Base-by-base conservation (phyloP, 2,329 filamentous ascomycete species). In the Botrytis paeoniae region DNA sequence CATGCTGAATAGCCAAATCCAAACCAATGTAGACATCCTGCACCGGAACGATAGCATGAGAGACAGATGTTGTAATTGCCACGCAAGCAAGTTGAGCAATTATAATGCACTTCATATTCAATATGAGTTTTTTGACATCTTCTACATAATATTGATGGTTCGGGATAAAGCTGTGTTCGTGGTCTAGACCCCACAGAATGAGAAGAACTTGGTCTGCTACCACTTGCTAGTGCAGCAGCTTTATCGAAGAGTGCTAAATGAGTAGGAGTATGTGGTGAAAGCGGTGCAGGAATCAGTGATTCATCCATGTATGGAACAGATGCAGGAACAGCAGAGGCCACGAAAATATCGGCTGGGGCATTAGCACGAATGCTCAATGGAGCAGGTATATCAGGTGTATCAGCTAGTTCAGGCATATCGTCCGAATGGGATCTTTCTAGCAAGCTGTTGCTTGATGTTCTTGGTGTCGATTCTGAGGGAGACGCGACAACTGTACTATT, bases 81-180 rank as follows among this genome's bases (percentile, higher is more conserved):
- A 9, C 86, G 83, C 25, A 88, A 85, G 81, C 95, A 98, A 68
- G 85, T 85, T 3, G 83, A 81, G 81, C 95, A 98, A 80, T 92
- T 92, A 82, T 95, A 97, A 81, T 98, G 93, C 3, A 97, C 83
- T 14, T 93, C 89, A 77, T 97, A 94, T 80, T 97, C 92, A 54
- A 98, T 95, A 74, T 94, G 88, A 9, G 85, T 79, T 75, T 87
- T 91, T 32, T 85, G 83, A 80, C 95, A 98, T 16, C 88, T 85
- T 54, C 89, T 87, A 80, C 95, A 98, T 14, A 85, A 86, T 69
- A 97, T 88, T 1, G 89, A 89, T 0, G 94, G 93, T 79, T 97
- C 93, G 1, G 84, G 81, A 75, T 88, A 93, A 2, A 89, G 82
- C 77, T 88, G 83, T 32, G 76, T 69, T 5, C 75, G 76, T 61